Evolutionary conservation across 495 filamentous ascomycete genomes (phyloP).

Genomic region (Lophiotrema nucula): DNA sequence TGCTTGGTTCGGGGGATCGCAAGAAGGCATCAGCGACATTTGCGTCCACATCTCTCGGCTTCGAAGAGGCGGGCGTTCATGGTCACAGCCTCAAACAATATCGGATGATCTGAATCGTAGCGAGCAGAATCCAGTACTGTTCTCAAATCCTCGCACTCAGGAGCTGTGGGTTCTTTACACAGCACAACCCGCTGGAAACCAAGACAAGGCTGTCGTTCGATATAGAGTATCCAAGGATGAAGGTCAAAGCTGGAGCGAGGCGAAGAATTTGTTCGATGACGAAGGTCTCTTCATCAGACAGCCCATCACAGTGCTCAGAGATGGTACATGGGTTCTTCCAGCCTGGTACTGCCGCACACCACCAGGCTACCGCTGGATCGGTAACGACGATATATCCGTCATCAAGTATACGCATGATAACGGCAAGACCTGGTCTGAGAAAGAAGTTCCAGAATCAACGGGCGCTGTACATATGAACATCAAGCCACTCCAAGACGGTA

Average conservation of each 20-base stretch:
- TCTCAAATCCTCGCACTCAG: conserved; percentile 8
- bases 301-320: conserved; percentile 6
- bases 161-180: conserved; percentile 15
- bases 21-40: conserved; percentile 11
- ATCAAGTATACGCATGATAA: conserved; percentile 5
- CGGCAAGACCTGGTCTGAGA: conserved; percentile 17
- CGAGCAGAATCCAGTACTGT: conserved; percentile 18
- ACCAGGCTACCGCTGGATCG: conserved; percentile 10
- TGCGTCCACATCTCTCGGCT: conserved; percentile 9
- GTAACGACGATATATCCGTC: conserved; percentile 15
- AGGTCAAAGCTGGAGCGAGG: conserved; percentile 5
- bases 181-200: conserved; percentile 16
- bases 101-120: conserved; percentile 11
- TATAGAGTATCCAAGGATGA: conserved; percentile 9
- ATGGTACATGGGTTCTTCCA: conserved; percentile 18
- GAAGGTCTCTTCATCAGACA: conserved; percentile 16
- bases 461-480: conserved; percentile 18
- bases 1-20: conserved; percentile 17
- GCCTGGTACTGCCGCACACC: conserved; percentile 20
- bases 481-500: neutral
- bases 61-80: neutral
- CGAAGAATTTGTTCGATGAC: conserved; percentile 1
- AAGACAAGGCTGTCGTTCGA: conserved; percentile 19
- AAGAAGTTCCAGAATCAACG: conserved; percentile 8
- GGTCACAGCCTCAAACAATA: neutral